Conservation (phyloP, 2,329 filamentous ascomycete genomes). For the Epichloe typhina region DNA sequence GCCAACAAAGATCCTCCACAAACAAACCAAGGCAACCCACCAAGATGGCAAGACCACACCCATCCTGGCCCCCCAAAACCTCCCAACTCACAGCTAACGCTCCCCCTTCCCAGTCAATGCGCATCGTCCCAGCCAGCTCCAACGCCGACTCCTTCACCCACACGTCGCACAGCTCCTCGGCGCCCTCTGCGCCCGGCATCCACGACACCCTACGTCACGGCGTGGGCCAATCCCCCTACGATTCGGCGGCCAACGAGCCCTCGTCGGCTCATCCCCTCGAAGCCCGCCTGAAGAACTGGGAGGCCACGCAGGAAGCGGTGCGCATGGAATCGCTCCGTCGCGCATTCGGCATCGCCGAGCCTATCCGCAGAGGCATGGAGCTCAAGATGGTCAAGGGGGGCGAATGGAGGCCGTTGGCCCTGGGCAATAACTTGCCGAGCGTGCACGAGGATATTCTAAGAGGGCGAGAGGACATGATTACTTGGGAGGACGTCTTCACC, state of each 20-base stretch:
- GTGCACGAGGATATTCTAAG: slow-evolving; percentile 84
- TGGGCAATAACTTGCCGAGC: slow-evolving; percentile 46
- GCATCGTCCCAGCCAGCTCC: slow-evolving; percentile 62
- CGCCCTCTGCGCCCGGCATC: slow-evolving; percentile 83
- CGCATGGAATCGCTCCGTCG: slow-evolving; percentile 83
- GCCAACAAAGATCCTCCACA: not conserved
- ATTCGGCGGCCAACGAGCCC: slow-evolving; percentile 33
- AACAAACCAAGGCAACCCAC: not conserved
- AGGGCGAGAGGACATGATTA: slow-evolving; percentile 63
- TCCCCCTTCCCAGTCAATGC: slow-evolving; percentile 54
- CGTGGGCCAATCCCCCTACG: slow-evolving; percentile 49
- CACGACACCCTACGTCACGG: slow-evolving; percentile 87
- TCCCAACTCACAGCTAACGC: slow-evolving; percentile 7
- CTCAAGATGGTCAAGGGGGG: slow-evolving; percentile 72
- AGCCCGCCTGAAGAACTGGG: slow-evolving; percentile 78
- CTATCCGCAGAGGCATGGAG: slow-evolving; percentile 88
- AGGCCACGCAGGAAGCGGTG: slow-evolving; percentile 71
- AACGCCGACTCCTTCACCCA: slow-evolving; percentile 56
- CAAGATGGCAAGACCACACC: slow-evolving; percentile 34
- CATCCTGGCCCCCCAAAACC: not conserved
- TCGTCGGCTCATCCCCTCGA: slow-evolving; percentile 73
- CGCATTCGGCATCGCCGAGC: slow-evolving; percentile 85
- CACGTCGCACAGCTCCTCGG: slow-evolving; percentile 47
- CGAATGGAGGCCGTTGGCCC: slow-evolving; percentile 62
- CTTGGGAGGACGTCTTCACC: slow-evolving; percentile 88